These are phyloP conservation scores for Trichoderma asperelloides DNA, from an alignment of 495 filamentous ascomycete species.

Conservation along the genomic window DNA sequence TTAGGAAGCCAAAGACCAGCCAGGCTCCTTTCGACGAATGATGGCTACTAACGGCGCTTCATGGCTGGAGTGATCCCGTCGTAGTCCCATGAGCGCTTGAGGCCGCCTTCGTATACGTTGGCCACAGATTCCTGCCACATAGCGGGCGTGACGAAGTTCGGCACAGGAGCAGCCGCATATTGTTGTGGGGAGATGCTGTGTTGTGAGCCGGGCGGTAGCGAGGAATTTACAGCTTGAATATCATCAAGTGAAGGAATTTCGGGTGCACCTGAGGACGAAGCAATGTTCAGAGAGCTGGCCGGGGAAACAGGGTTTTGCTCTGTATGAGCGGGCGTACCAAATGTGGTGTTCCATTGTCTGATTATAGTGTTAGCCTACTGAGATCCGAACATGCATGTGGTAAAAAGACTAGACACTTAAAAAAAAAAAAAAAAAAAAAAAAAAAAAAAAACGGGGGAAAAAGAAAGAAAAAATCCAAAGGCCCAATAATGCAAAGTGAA, in stretches of 20 bases:
- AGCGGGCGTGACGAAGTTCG: slow-evolving; percentile 73
- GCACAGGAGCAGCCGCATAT: slow-evolving; percentile 43
- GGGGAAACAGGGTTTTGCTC: slow-evolving; percentile 30
- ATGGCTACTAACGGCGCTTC: not conserved
- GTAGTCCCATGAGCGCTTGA: slow-evolving; percentile 70
- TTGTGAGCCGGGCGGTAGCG: slow-evolving; percentile 45
- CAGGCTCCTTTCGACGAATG: not conserved
- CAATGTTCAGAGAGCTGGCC: slow-evolving; percentile 33
- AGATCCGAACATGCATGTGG: not conserved
- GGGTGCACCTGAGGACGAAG: slow-evolving; percentile 36
- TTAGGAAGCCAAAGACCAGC: not conserved
- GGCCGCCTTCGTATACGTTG: slow-evolving; percentile 69
- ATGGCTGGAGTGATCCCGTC: slow-evolving; percentile 17
- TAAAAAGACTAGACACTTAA: not conserved
- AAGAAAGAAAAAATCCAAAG: not conserved
- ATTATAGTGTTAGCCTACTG: not conserved
- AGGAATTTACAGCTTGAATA: slow-evolving; percentile 36
- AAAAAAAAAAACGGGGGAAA: not conserved
- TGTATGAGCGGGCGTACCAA: slow-evolving; percentile 54
- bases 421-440: not conserved
- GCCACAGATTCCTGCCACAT: slow-evolving; percentile 98
- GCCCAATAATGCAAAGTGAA: not conserved
- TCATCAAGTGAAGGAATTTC: slow-evolving; percentile 44
- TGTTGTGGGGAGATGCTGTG: slow-evolving; percentile 42
- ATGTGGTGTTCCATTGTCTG: slow-evolving; percentile 89